phyloP scores from a whole-genome alignment of 2,329 filamentous ascomycete species.

The Sclerotinia sclerotiorum region DNA sequence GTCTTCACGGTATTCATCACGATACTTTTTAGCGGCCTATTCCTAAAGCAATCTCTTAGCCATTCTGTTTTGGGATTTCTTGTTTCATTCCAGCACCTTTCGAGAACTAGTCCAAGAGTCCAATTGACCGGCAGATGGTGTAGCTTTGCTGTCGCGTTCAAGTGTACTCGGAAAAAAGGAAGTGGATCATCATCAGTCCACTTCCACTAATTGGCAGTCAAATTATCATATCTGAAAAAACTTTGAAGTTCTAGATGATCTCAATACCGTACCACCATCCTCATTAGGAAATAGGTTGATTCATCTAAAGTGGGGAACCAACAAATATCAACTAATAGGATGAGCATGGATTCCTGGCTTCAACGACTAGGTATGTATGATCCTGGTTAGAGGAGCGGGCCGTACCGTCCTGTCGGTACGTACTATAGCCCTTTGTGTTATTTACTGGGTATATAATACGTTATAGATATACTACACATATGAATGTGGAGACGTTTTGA shows the following conservation, averaged over 20 bases:
- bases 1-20: background rate
- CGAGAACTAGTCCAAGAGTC: background rate
- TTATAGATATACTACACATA: background rate
- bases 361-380: background rate
- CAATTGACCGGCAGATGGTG: background rate
- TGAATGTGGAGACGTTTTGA: too few relatives aligned
- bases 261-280: slow-evolving; percentile 2
- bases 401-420: background rate
- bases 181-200: background rate
- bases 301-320: background rate
- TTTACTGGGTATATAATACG: background rate
- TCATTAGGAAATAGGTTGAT: background rate
- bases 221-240: background rate
- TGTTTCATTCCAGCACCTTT: too few relatives aligned
- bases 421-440: background rate
- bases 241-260: background rate
- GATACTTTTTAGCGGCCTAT: background rate
- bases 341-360: background rate
- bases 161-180: background rate
- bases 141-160: background rate
- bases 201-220: background rate
- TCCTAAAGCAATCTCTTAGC: too few relatives aligned
- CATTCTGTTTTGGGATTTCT: too few relatives aligned
- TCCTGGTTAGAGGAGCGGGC: background rate
- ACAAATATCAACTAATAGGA: background rate